Percentiles rank a stretch among this genome's conserved stretches.
These are phyloP conservation scores for Stachybotrys chartarum DNA, from an alignment of 2,329 filamentous ascomycete species.

Conservation along the genomic window DNA sequence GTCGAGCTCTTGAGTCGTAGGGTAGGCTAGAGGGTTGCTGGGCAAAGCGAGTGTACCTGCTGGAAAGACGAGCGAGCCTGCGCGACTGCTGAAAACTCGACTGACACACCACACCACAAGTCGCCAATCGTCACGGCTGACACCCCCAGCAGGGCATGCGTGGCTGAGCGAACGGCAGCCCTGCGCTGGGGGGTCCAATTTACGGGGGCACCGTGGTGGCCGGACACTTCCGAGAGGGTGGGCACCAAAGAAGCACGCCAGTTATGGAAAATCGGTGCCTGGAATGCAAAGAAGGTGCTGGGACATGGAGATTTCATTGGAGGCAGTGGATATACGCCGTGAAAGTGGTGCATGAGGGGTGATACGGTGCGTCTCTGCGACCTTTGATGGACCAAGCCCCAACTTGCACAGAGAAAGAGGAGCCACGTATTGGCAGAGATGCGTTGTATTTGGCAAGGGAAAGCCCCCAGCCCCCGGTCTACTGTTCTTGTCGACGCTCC, in stretches of 20 bases:
- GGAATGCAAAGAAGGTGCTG: background rate
- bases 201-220: background rate
- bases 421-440: no score
- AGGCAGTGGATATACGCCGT: background rate
- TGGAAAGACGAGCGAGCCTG: no score
- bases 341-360: background rate
- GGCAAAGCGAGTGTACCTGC: no score
- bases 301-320: background rate
- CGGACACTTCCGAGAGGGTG: background rate
- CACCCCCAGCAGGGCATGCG: background rate
- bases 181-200: background rate
- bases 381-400: no score
- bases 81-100: no score
- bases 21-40: background rate
- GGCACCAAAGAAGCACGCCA: background rate
- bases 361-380: no score
- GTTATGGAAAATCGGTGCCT: background rate
- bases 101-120: no score
- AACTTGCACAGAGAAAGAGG: no score
- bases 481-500: no score
- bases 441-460: no score
- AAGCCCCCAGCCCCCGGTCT: no score
- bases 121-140: background rate
- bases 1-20: background rate
- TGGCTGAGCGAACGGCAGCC: background rate